Evolutionary conservation across 495 filamentous ascomycete genomes (phyloP), one percentile per base, ranked within the genome.

Genomic region (Wilcoxina mikolae): DNA sequence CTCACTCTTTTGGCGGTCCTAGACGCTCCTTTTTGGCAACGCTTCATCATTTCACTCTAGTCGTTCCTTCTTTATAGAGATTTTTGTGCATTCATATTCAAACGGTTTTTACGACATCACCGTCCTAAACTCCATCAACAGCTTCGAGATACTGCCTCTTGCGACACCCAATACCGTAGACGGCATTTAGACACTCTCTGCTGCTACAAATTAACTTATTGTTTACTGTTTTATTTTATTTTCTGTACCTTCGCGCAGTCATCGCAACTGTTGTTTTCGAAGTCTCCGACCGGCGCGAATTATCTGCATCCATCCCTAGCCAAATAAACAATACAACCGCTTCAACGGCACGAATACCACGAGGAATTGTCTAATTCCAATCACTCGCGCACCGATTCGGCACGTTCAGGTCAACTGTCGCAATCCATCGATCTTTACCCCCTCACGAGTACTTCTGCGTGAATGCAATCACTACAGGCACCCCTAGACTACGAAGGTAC

Each of bases 1-100:
- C 64, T 71, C 67, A 68, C 60, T 64, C 68, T 54, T 67, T 65
- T 59, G 60, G 59, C 65, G 59, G 56, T 58, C 68, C 64, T 65
- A 65, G 62, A 65, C 62, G 57, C 62, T 65, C 62, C 56, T 65
- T 63, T 64, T 64, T 60, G 62, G 60, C 60, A 29, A 18, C 20
- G 7, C 10, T 43, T 43, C 39, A 5, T 12, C 42, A 35, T 46
- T 63, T 63, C 53, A 47, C 39, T 41, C 49, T 57, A 58, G 44
- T 64, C 51, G 53, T 62, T 63, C 54, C 53, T 68, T 63, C 51
- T 56, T 55, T 51, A 56, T 60, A 60, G 56, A 61, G 55, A 56
- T 53, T 58, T 51, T 49, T 63, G 23, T 24, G 7, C 31, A 4
- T 43, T 18, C 5, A 43, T 27, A 49, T 29, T 49, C 23, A 22